Base-by-base conservation (phyloP, 345 rosid species). In the Hypericum perforatum region DNA sequence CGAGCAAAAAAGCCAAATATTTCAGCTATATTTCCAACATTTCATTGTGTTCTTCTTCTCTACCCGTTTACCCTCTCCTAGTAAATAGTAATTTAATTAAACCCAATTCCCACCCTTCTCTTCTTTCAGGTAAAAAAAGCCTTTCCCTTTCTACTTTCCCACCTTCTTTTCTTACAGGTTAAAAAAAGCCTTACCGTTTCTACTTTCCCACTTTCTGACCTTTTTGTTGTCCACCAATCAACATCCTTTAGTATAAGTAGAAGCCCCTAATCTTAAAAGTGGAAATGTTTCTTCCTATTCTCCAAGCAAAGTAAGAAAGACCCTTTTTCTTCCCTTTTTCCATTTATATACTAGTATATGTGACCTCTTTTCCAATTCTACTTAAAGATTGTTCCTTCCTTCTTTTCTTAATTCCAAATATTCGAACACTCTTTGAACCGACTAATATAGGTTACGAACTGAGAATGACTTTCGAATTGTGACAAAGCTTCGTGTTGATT, bases 311-410 rank as follows among this genome's bases (percentile, higher is more conserved):
- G 61, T 6, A 36, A 12, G 51, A 49, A 45, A 16, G 29, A 15
- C 9, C 22, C 43, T 36, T 9, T 52, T 45, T 36, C 5, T 14
- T 56, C 45, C 39, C 57, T 47, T 45, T 43, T 37, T 37, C 8
- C 32, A 8, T 37, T 39, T 16, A 22, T 22, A 22, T 4, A 1
- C 32, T 22, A 54, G n/a, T 38, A 3, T 54, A 12, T 16, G 48
- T 16, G 52, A 64, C 29, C 47, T 9, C 70, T 55, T 42, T 41
- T 16, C 11, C 45, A n/a, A 15, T 13, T 29, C 45, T 2, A 3
- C 5, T 16, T 36, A 60, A 10, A 46, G 45, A 44, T 45, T 56
- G 66, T 59, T 66, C 63, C 38, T 61, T 65, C 41, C 70, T 66
- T 73, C 69, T 43, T 6, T 54, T 32, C 7, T 52, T 52, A 13